These are phyloP conservation scores for Phanerochaete carnosa DNA, from an alignment of 768 basidiomycete species.

Conservation along the genomic window DNA sequence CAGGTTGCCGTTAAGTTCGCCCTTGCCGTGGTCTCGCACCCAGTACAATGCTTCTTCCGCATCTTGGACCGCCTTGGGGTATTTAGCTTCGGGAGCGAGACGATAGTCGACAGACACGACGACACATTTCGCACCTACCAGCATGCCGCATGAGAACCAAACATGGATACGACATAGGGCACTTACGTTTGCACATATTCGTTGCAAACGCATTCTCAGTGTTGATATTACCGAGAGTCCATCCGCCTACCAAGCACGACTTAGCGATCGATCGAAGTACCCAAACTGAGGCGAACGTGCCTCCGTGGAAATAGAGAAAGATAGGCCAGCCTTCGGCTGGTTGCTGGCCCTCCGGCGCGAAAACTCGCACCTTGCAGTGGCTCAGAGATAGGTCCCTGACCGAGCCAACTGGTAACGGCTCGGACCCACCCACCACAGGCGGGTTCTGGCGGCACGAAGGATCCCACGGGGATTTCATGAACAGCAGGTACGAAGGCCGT, in stretches of 20 bases:
- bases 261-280: not conserved
- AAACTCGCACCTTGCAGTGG: constrained; percentile 56
- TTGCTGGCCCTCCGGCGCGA: constrained; percentile 52
- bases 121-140: constrained; percentile 54
- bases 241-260: constrained; percentile 48
- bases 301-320: constrained; percentile 74
- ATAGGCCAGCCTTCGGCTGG: constrained; percentile 66
- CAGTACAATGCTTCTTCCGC: constrained; percentile 65
- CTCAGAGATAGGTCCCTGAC: constrained; percentile 50
- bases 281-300: constrained; percentile 29
- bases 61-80: constrained; percentile 70
- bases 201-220: constrained; percentile 61
- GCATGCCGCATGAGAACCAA: not conserved
- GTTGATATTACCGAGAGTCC: constrained; percentile 67
- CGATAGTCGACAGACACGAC: constrained; percentile 70
- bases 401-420: constrained; percentile 52
- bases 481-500: constrained; percentile 44
- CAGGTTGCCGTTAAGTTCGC: constrained; percentile 45
- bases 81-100: constrained; percentile 66
- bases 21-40: constrained; percentile 48
- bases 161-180: constrained; percentile 3
- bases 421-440: constrained; percentile 54
- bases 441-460: constrained; percentile 50
- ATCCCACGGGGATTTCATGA: constrained; percentile 61
- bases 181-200: constrained; percentile 53